Conservation (phyloP, 2,329 filamentous ascomycete genomes). For the Talaromyces sp. region DNA sequence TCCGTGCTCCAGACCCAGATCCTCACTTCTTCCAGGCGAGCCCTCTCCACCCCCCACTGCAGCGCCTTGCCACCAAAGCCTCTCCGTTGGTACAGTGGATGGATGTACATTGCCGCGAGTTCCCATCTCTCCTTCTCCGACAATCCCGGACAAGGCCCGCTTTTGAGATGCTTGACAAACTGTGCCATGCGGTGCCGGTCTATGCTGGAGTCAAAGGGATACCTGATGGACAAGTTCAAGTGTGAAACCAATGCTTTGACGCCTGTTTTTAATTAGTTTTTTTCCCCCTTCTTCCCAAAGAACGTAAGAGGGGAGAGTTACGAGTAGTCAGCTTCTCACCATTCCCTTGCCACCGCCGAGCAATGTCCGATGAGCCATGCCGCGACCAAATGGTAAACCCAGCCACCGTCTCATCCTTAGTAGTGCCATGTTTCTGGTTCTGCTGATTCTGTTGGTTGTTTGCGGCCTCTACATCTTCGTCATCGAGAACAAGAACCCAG, state of each 20-base stretch:
- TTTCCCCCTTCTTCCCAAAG: too few species aligned
- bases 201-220: conserved; percentile 11
- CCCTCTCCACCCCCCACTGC: conserved; percentile 1
- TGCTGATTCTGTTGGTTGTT: background rate
- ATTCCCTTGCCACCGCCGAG: conserved; percentile 2
- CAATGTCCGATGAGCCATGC: background rate
- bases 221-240: background rate
- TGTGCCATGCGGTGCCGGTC: conserved; percentile 2
- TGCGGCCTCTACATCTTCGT: background rate
- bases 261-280: conserved; percentile 1
- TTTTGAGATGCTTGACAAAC: background rate
- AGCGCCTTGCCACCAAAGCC: conserved; percentile 4
- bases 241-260: background rate
- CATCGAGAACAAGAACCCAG: conserved; percentile 1
- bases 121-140: conserved; percentile 7
- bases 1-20: conserved; percentile 11
- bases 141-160: background rate
- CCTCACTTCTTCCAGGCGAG: conserved; percentile 1
- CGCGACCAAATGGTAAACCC: conserved; percentile 10
- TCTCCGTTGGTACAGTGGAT: conserved; percentile 2
- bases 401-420: background rate
- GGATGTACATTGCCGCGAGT: conserved; percentile 8
- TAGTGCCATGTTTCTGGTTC: background rate
- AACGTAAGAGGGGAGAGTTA: background rate
- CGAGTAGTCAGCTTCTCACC: background rate